Evolutionary conservation across 495 filamentous ascomycete species (phyloP).

Genomic region (Aspergillus heteromorphus): DNA sequence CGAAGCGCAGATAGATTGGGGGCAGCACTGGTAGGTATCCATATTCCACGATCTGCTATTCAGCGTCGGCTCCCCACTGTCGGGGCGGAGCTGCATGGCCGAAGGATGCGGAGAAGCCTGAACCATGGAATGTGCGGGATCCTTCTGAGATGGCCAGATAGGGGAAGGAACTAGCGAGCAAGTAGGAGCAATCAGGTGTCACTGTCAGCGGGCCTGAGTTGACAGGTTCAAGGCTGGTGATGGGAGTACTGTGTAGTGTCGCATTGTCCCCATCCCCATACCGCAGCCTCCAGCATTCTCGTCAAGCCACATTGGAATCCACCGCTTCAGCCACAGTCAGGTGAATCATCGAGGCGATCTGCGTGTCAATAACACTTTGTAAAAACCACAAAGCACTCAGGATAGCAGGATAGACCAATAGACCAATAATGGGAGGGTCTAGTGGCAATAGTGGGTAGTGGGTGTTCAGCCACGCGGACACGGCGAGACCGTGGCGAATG

Average conservation of each 20-base stretch:
- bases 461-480: not conserved
- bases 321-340: not conserved
- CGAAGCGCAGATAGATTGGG: not conserved
- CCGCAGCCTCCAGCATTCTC: too few relatives aligned
- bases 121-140: not conserved
- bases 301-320: not conserved
- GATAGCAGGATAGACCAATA: not conserved
- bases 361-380: too few relatives aligned
- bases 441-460: conserved; percentile 1
- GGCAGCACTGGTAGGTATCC: not conserved
- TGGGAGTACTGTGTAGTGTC: not conserved
- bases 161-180: not conserved
- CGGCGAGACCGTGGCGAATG: conserved; percentile 3
- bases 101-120: not conserved
- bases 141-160: not conserved
- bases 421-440: not conserved
- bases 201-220: not conserved
- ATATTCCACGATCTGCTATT: not conserved
- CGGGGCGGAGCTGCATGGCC: not conserved
- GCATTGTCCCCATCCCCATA: not conserved
- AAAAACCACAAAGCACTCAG: too few relatives aligned
- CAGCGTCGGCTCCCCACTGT: not conserved
- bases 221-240: not conserved
- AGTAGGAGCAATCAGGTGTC: not conserved
- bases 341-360: not conserved